phyloP scores from a whole-genome alignment of 441 rosid species.

The Rhodomyrtus psidioides region DNA sequence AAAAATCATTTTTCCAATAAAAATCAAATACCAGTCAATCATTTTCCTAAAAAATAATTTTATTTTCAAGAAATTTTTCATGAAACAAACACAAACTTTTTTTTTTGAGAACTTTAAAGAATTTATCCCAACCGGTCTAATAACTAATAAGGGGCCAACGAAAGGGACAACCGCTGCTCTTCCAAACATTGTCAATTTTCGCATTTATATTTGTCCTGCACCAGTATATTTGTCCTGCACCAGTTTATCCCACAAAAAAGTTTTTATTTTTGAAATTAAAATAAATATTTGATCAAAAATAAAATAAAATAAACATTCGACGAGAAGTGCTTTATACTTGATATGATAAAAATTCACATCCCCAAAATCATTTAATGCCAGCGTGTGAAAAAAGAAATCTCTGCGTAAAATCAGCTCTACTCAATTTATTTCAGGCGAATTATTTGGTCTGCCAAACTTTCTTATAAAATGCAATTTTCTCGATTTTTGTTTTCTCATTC shows the following conservation, averaged over 20 bases:
- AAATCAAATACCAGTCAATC: no score
- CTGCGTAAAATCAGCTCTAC: not conserved
- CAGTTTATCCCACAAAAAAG: not conserved
- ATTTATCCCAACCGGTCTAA: not conserved
- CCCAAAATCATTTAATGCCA: no score
- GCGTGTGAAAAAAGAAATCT: not conserved
- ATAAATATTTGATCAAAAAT: no score
- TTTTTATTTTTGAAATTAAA: not conserved
- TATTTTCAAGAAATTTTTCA: no score
- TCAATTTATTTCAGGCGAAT: not conserved
- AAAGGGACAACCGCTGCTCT: not conserved
- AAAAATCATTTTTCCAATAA: no score
- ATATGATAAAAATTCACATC: no score
- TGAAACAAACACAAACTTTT: no score
- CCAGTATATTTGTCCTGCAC: not conserved
- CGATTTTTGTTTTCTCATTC: not conserved
- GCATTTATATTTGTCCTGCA: not conserved
- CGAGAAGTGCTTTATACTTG: fast-evolving
- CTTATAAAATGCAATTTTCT: not conserved
- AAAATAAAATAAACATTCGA: not conserved
- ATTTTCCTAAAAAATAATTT: no score
- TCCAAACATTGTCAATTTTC: not conserved
- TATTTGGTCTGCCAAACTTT: not conserved
- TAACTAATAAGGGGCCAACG: not conserved
- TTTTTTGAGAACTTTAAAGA: not conserved